Conservation (phyloP, 2,329 filamentous ascomycete species). For the Neofusicoccum parvum region DNA sequence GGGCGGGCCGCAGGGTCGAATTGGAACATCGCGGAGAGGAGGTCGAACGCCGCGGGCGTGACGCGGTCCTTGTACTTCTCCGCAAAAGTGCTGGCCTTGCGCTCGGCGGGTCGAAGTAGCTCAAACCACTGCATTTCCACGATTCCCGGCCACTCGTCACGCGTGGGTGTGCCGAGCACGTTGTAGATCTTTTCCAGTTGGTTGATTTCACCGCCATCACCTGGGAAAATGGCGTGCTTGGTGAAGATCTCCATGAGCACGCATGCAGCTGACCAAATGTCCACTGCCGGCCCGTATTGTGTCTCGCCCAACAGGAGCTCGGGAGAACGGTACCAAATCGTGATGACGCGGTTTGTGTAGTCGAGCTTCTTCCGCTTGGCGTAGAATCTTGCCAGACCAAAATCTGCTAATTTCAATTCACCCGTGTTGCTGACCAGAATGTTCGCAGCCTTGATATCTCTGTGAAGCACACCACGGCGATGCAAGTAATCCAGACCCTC, state of each 20-base stretch:
- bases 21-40: constrained; percentile 80
- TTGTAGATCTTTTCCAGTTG: constrained; percentile 97
- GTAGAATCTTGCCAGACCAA: constrained; percentile 94
- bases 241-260: constrained; percentile 97
- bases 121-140: constrained; percentile 98
- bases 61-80: constrained; percentile 80
- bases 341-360: constrained; percentile 98
- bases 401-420: constrained; percentile 89
- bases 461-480: constrained; percentile 87
- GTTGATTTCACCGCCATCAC: constrained; percentile 92
- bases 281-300: constrained; percentile 25
- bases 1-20: constrained; percentile 87
- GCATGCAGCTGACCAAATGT: constrained; percentile 93
- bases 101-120: constrained; percentile 76
- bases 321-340: constrained; percentile 69
- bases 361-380: constrained; percentile 88
- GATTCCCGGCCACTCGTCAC: constrained; percentile 82
- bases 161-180: constrained; percentile 83
- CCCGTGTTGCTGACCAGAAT: constrained; percentile 91
- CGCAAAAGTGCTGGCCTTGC: constrained; percentile 73
- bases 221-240: constrained; percentile 88
- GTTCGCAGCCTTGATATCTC: constrained; percentile 98
- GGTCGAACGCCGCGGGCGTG: constrained; percentile 77
- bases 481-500: constrained; percentile 93
- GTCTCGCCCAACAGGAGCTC: constrained; percentile 26